Base-by-base conservation (phyloP, 2,329 filamentous ascomycete species). In the Pseudocercospora musae region DNA sequence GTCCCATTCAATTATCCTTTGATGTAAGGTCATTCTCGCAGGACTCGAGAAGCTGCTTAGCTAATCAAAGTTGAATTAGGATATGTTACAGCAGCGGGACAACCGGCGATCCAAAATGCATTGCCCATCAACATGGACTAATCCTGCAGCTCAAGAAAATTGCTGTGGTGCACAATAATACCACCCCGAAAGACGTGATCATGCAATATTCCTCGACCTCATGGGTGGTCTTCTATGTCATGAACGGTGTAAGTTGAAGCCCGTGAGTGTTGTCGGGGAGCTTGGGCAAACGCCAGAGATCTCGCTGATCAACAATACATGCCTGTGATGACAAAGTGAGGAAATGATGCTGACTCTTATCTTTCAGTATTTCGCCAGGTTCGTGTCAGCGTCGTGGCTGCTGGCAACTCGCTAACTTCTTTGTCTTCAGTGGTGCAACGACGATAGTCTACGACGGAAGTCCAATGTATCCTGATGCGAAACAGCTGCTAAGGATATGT, bases 171-270 rank as follows among this genome's bases (percentile, higher is more conserved):
- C 79, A 81, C 70, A 80, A 80, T 70, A 76, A 75, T 6, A 73
- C 80, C 9, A 74, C 72, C 1, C 70, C 75, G 0, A 61, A 71
- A 9, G 76, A 78, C 49, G 70, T 78, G 7, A 76, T 81, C 25
- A 75, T 81, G 61, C 79, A 81, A 62, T 82, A 80, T 68, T 77
- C 75, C 4, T 79, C 74, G 48, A 81, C 79, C 1, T 79, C 78
- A 6, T 82, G 80, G 80, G 76, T 81, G 0, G 73, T 81, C n/a
- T 80, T 77, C 70, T 78, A 79, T 66, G 75, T 79, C 46, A 69
- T 69, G 67, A 65, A 59, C 42, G 66, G 67, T 8, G 63, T 40
- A 18, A 40, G 33, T 37, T 6, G 13, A n/a, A 15, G n/a, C 37
- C 13, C 6, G 37, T 13, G 15, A 11, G 11, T 40, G 13, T n/a